These are phyloP conservation scores for Gracilaria gracilis DNA, from an alignment of 23 red algal genomes.

Conservation along the genomic window DNA sequence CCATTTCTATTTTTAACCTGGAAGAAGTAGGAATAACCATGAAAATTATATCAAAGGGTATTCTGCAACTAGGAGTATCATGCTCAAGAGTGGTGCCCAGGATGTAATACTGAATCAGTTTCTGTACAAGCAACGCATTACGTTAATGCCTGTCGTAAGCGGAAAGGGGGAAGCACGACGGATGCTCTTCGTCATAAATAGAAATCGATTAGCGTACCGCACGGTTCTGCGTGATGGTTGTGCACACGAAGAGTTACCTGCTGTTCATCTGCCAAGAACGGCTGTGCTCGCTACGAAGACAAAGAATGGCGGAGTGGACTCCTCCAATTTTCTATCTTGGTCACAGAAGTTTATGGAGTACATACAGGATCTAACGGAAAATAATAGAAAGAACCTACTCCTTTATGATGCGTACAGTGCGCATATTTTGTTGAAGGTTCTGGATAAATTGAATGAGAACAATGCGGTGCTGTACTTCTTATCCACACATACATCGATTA, in stretches of 20 bases:
- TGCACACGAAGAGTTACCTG: neutral
- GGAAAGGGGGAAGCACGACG: neutral
- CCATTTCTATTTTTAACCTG: constrained; percentile 13
- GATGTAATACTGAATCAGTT: neutral
- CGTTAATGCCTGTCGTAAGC: constrained; percentile 22
- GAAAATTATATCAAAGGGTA: neutral
- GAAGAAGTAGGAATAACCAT: constrained; percentile 27
- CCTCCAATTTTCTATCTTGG: constrained; percentile 28
- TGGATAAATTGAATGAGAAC: constrained; percentile 17
- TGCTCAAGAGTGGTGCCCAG: neutral
- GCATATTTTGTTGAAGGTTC: constrained; percentile 21
- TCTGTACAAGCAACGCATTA: constrained; percentile 4
- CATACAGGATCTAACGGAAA: neutral
- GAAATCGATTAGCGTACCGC: neutral
- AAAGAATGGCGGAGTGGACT: constrained; percentile 37
- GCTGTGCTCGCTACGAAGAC: constrained; percentile 12
- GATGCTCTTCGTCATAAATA: constrained; percentile 21
- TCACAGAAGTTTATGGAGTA: constrained; percentile 17
- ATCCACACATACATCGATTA: constrained; percentile 44
- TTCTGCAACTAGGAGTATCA: neutral
- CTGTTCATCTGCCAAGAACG: neutral
- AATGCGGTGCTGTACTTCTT: constrained; percentile 23
- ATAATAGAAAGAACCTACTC: constrained; percentile 24
- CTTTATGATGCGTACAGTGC: constrained; percentile 46
- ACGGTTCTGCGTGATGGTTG: neutral